Evolutionary conservation across 306 rosid species (phyloP), one percentile per base, ranked within the genome.

Genomic region (Heteromeles arbutifolia): DNA sequence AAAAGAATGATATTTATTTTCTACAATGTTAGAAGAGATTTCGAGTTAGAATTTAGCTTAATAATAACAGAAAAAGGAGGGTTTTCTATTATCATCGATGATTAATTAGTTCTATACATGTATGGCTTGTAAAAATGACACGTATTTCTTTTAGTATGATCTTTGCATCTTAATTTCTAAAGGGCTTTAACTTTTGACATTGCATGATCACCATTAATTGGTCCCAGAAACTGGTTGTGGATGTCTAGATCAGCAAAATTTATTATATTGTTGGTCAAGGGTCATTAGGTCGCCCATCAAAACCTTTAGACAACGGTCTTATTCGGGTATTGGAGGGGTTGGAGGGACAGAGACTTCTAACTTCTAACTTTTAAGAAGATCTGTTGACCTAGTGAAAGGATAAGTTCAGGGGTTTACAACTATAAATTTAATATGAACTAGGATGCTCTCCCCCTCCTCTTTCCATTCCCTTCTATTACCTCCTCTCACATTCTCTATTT

Each of bases 231-330:
- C 17, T 15, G 37, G 13, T 22, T 65, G 48, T 72, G 45, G 67
- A 80, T 34, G 76, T 80, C 76, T 75, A 34, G 50, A 59, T 74
- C 61, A 69, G 17, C 4, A 14, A 15, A 43, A 8, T 37, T 11
- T 50, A 45, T 61, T 19, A 48, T 44, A 29, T 10, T 61, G 64
- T n/a, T 41, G 82, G 87, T 84, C 86, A 79, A 81, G 83, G 65
- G 80, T 48, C 73, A 72, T 64, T 59, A 63, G 75, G 73, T 82
- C 78, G 87, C 84, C 82, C 34, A 50, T 75, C 39, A 28, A 72
- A 69, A 82, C 74, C 72, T 31, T 58, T 61, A 61, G 79, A 78
- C 80, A 41, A 29, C 24, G 53, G 73, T 50, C 77, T 70, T 61
- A 56, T 61, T 25, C 8, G 43, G 58, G 41, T 57, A 52, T 29